phyloP scores from a whole-genome alignment of 805 yeast species.

The Candida easanensis region DNA sequence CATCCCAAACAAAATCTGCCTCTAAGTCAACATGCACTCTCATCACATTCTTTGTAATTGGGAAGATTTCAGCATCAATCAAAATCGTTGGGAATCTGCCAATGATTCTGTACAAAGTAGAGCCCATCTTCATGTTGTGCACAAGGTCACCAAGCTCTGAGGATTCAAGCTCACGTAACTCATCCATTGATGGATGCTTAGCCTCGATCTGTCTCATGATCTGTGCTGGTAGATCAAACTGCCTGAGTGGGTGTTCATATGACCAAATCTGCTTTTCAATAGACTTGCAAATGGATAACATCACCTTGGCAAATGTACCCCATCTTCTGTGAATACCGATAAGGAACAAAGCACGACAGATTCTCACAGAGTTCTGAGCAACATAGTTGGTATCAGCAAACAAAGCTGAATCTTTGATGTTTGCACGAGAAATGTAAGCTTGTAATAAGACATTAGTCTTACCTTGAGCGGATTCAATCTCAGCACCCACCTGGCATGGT shows the following conservation, averaged over 20 bases:
- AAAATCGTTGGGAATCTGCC: conserved; percentile 72
- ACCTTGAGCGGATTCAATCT: conserved; percentile 70
- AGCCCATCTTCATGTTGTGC: conserved; percentile 77
- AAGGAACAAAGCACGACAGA: conserved; percentile 84
- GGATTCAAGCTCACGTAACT: conserved; percentile 66
- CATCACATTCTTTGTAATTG: conserved; percentile 84
- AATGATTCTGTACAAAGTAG: conserved; percentile 52
- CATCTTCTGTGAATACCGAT: conserved; percentile 87
- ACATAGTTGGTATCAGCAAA: conserved; percentile 87
- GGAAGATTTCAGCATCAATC: conserved; percentile 81
- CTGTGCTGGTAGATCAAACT: conserved; percentile 74
- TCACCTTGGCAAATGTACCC: conserved; percentile 75
- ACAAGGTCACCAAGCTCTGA: conserved; percentile 86
- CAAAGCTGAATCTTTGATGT: conserved; percentile 74
- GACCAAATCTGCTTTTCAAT: conserved; percentile 87
- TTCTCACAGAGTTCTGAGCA: conserved; percentile 93
- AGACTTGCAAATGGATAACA: conserved; percentile 81
- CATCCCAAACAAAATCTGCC: conserved; percentile 87
- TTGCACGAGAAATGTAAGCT: conserved; percentile 77
- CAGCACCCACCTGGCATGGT: conserved; percentile 83
- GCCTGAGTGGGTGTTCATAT: conserved; percentile 84
- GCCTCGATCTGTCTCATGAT: conserved; percentile 60
- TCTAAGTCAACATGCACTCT: conserved; percentile 67
- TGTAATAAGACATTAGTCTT: conserved; percentile 87
- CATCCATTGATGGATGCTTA: conserved; percentile 67